These are phyloP conservation scores for Blastobotrys peoriensis DNA, from an alignment of 805 yeast genomes.

Conservation along the genomic window DNA sequence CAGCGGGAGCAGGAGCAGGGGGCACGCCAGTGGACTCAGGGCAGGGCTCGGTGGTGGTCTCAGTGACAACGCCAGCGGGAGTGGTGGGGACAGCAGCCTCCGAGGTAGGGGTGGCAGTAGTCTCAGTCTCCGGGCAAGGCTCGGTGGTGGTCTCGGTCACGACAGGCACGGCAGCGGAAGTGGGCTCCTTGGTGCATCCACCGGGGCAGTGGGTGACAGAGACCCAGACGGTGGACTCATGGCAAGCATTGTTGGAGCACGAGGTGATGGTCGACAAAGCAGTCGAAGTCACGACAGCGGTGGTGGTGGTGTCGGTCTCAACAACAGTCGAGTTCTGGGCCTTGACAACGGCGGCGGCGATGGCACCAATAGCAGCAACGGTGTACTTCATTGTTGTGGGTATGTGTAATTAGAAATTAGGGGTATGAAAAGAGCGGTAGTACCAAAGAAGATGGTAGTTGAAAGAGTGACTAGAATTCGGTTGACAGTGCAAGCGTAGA, in stretches of 20 bases:
- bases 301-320: constrained; percentile 7
- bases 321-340: constrained; percentile 4
- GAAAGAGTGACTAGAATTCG: background rate
- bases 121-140: background rate
- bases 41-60: constrained; percentile 2
- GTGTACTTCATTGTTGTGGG: constrained; percentile 14
- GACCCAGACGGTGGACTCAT: constrained; percentile 6
- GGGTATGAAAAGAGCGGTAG: constrained; percentile 5
- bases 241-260: constrained; percentile 4
- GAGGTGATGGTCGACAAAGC: constrained; percentile 9
- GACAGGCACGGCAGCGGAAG: background rate
- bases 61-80: background rate
- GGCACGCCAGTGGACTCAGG: background rate
- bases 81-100: background rate
- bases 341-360: constrained; percentile 10
- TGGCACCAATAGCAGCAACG: constrained; percentile 9
- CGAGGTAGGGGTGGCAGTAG: background rate
- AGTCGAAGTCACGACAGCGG: constrained; percentile 9
- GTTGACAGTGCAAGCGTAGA: too few species aligned
- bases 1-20: constrained; percentile 1
- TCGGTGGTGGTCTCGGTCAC: background rate
- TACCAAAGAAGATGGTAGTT: background rate
- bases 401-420: constrained; percentile 1
- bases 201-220: constrained; percentile 10
- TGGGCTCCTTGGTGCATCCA: constrained; percentile 1